Evolutionary conservation across 352 stramenopile genomes (phyloP).

Genomic region (Phytophthora sansomeana): DNA sequence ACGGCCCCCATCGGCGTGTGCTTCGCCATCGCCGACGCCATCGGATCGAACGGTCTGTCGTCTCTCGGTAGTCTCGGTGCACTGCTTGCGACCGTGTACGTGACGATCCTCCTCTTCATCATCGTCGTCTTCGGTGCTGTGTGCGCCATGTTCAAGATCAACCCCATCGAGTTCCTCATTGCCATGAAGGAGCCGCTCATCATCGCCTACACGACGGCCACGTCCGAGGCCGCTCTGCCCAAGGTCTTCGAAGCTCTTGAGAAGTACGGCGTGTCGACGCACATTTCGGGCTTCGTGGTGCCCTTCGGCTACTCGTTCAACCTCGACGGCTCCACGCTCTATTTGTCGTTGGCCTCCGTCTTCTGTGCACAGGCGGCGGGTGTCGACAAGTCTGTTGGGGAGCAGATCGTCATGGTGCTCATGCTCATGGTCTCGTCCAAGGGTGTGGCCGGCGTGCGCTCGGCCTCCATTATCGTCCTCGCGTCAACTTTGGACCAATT

Average conservation of each 20-base stretch:
- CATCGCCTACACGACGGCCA: slow-evolving; percentile 67
- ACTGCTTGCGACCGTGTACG: slow-evolving; percentile 57
- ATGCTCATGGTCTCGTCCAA: slow-evolving; percentile 72
- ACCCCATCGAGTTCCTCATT: slow-evolving; percentile 47
- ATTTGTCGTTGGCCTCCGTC: slow-evolving; percentile 54
- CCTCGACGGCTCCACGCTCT: slow-evolving; percentile 61
- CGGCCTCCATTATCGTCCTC: slow-evolving; percentile 56
- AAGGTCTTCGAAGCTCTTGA: slow-evolving; percentile 67
- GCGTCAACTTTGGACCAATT: slow-evolving; percentile 63
- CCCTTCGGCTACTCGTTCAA: slow-evolving; percentile 78
- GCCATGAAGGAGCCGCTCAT: slow-evolving; percentile 62
- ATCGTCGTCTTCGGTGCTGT: slow-evolving; percentile 55
- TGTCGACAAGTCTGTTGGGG: slow-evolving; percentile 53
- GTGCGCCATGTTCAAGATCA: slow-evolving; percentile 59
- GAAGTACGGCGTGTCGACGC: slow-evolving; percentile 56
- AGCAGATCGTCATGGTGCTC: slow-evolving; percentile 70
- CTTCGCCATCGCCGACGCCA: slow-evolving; percentile 59
- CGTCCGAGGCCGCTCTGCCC: slow-evolving; percentile 60
- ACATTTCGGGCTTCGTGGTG: slow-evolving; percentile 66
- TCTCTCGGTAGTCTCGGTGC: slow-evolving; percentile 45
- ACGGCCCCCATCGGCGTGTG: slow-evolving; percentile 63
- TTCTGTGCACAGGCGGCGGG: slow-evolving; percentile 65
- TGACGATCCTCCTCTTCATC: slow-evolving; percentile 57
- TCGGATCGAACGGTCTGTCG: slow-evolving; percentile 59
- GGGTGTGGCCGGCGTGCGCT: slow-evolving; percentile 59